Base-by-base conservation (phyloP, 441 rosid genomes). In the Breynia disticha region DNA sequence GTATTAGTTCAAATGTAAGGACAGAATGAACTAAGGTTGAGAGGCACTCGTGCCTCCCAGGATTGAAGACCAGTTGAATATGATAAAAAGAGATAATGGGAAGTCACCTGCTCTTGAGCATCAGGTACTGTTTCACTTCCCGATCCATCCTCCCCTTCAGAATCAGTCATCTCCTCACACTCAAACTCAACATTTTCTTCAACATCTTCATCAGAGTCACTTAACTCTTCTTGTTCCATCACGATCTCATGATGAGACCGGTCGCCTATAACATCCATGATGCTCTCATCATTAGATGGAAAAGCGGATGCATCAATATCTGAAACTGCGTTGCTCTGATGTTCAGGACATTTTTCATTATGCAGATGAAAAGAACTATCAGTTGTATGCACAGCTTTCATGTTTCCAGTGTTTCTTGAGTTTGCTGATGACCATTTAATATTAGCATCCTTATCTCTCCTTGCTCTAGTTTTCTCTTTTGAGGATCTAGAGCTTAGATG, bases 211-310 rank as follows among this genome's bases (percentile, higher is more conserved):
- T 88, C 97, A 39, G 98, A 86, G 69, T 88, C 98, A 56, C 98
- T 93, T 66, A 93, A 75, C 77, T 93, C 97, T 76, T 93, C 98
- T 66, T 84, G 90, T 69, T 93, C 98, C 97, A 93, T 93, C 69
- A 93, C 87, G 69, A 93, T 93, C 60, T 71, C 98, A 3, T 79
- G 83, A 68, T 79, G 82, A 64, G 97, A 78, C 48, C 66, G 79
- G 56, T 83, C 84, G 16, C 58, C 65, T 28, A 68, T 60, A 62
- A 74, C 79, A 19, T 77, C 85, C 52, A 65, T 46, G 46, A 59
- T 64, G 68, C 69, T 59, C 28, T 46, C 54, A 66, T 38, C 58
- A 68, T 63, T 73, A 59, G 68, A 60, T 24, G 71, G 64, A 42
- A 61, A 38, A 56, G 62, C 62, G 11, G 74, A 66, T 39, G 57